Base-by-base conservation (phyloP, 192 early-diverging fungal species). In the Backusella tarrabulga region DNA sequence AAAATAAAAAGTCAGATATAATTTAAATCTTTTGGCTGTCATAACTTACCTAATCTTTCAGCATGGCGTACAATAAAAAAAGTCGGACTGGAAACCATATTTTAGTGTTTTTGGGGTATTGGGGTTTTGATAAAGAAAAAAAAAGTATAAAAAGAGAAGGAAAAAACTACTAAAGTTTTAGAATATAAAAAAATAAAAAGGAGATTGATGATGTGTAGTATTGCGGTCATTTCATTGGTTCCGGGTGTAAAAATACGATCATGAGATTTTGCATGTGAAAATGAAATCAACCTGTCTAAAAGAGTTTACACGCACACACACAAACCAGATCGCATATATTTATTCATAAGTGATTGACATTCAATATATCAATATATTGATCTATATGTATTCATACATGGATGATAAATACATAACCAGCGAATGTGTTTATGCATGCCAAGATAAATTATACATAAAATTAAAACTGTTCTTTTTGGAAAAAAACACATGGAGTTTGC, bases 1-100 rank as follows among this genome's bases (percentile, higher is more conserved):
- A 60, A 38, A 41, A 36, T 29, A 38, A 72, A 56, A n/a, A 41
- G 12, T 23, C 35, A 46, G 38, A 17, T 32, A 17, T 32, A 63
- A 29, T 23, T 50, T 5, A 19, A 0, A 44, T 50, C 5, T 50
- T 14, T 19, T 50, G 5, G 19, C 17, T 50, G 46, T 50, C 46
- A 50, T 50, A 60, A 9, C 70, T 26, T 80, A 83, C 82, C 82
- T 75, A 77, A 52, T 71, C 82, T 66, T 69, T 83, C 82, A 15
- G 76, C 82, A 56, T 83, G 82, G 15, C 82, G 50, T 68, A 83
- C 73, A 63, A 83, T 80, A 74, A 80, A 83, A 14, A 76, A 74
- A 32, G 78, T 77, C 44, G 76, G 70, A 63, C 56, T 63, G 56
- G 26, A 63, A 63, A 63, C 56, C 56, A 63, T 63, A 63, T 63